Percentiles rank a stretch among this genome's conserved stretches.
phyloP scores from a whole-genome alignment of 257 asterid species.

The Euphrasia confusa region DNA sequence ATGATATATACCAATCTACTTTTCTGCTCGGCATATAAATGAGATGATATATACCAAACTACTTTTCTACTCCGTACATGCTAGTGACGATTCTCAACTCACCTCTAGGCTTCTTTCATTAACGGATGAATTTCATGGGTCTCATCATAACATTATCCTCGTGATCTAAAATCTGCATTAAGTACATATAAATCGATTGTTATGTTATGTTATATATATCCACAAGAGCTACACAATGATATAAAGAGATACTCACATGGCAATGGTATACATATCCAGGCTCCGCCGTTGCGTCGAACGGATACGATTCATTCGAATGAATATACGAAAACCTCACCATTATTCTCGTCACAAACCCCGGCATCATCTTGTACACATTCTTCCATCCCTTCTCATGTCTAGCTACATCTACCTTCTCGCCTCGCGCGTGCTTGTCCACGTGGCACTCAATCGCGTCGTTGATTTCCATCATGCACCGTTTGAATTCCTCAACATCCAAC shows the following conservation, averaged over 20 bases:
- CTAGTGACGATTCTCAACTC: no score
- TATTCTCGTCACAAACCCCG: constrained; percentile 54
- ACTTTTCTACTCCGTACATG: no score
- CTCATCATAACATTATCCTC: constrained; percentile 96
- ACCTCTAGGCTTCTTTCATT: background rate
- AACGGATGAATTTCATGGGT: constrained; percentile 50
- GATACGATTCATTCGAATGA: constrained; percentile 60
- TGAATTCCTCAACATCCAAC: constrained; percentile 43
- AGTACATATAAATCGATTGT: background rate
- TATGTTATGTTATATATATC: no score
- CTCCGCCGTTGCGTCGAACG: constrained; percentile 69
- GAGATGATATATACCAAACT: no score
- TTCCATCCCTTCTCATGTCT: constrained; percentile 83
- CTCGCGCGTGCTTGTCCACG: constrained; percentile 38
- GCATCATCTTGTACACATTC: constrained; percentile 81
- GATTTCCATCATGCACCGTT: constrained; percentile 49
- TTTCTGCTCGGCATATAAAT: no score
- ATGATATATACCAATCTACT: no score
- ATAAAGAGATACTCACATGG: constrained; percentile 47
- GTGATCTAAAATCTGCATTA: constrained; percentile 67
- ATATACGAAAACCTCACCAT: constrained; percentile 60
- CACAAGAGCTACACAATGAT: no score
- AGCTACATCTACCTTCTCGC: constrained; percentile 37
- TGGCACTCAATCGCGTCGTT: constrained; percentile 56
- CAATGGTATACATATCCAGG: constrained; percentile 89